Evolutionary conservation across 805 yeast species (phyloP).

Genomic region (Ogataea chonburiensis): DNA sequence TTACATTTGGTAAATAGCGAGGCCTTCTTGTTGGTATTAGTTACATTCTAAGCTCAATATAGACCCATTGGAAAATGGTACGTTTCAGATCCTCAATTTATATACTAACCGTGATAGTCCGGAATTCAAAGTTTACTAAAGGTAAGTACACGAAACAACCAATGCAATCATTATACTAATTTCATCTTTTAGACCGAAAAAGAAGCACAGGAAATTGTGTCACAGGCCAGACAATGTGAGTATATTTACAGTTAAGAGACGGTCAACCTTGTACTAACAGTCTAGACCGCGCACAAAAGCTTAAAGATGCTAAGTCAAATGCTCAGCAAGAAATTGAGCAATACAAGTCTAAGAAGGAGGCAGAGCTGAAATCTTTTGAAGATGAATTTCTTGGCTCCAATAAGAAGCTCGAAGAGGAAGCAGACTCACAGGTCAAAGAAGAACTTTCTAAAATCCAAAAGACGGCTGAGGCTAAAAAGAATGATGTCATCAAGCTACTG

Average conservation of each 20-base stretch:
- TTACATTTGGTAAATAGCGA: no score
- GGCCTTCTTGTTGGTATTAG: no score
- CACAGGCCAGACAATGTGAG: constrained; percentile 85
- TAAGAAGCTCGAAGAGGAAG: constrained; percentile 73
- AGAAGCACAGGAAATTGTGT: constrained; percentile 94
- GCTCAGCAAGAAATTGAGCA: constrained; percentile 86
- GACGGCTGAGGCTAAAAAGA: constrained; percentile 60
- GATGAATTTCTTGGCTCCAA: constrained; percentile 72
- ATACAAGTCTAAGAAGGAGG: constrained; percentile 81
- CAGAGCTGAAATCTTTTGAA: constrained; percentile 73
- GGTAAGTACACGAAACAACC: constrained; percentile 32
- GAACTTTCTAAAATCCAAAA: constrained; percentile 69
- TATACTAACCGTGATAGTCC: no score
- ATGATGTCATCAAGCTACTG: constrained; percentile 68
- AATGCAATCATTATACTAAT: not conserved
- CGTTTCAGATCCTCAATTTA: no score
- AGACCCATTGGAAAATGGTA: no score
- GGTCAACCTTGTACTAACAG: constrained; percentile 14
- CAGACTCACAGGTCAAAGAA: constrained; percentile 67
- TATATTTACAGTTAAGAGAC: constrained; percentile 17
- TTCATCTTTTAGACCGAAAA: constrained; percentile 67
- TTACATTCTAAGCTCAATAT: no score
- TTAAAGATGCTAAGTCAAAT: constrained; percentile 92
- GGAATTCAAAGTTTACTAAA: constrained; percentile 72
- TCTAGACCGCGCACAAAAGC: constrained; percentile 71